These are phyloP conservation scores for Saccharomycopsis guyanensis DNA, from an alignment of 805 yeast species.

Conservation along the genomic window DNA sequence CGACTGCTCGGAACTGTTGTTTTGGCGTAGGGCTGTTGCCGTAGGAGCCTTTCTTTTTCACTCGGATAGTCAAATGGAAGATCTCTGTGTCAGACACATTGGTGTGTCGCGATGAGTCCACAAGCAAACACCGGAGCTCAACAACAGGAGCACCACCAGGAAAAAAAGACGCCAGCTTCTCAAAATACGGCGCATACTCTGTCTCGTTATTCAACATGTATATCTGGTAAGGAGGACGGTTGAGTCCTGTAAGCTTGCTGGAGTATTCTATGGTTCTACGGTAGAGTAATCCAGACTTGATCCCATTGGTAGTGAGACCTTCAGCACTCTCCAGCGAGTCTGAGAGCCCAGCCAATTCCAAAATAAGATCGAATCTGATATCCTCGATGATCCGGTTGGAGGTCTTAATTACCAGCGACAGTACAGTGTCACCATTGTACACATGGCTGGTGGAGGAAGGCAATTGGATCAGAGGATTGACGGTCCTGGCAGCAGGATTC, in stretches of 20 bases:
- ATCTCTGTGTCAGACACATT: not conserved
- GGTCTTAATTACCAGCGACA: slow-evolving; percentile 41
- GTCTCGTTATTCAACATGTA: slow-evolving; percentile 18
- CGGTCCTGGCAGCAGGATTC: no score
- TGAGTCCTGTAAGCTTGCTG: not conserved
- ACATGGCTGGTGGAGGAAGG: not conserved
- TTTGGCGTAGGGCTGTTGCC: not conserved
- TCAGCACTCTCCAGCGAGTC: no score
- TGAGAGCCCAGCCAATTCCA: slow-evolving; percentile 23
- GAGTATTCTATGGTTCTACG: slow-evolving; percentile 15
- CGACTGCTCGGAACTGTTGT: slow-evolving; percentile 4
- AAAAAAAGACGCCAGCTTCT: not conserved
- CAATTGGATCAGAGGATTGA: no score
- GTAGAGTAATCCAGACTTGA: slow-evolving; percentile 28
- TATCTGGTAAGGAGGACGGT: slow-evolving; percentile 32
- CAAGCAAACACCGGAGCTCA: slow-evolving; percentile 5
- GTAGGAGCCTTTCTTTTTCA: not conserved
- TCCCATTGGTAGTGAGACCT: slow-evolving; percentile 9
- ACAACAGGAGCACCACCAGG: not conserved
- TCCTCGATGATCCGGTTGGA: slow-evolving; percentile 58
- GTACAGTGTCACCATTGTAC: not conserved
- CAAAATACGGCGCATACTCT: not conserved
- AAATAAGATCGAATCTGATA: slow-evolving; percentile 38
- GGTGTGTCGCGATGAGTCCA: not conserved
- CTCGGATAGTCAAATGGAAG: slow-evolving; percentile 9